Evolutionary conservation across 495 filamentous ascomycete genomes (phyloP).

Genomic region (Penicillium cataractarum): DNA sequence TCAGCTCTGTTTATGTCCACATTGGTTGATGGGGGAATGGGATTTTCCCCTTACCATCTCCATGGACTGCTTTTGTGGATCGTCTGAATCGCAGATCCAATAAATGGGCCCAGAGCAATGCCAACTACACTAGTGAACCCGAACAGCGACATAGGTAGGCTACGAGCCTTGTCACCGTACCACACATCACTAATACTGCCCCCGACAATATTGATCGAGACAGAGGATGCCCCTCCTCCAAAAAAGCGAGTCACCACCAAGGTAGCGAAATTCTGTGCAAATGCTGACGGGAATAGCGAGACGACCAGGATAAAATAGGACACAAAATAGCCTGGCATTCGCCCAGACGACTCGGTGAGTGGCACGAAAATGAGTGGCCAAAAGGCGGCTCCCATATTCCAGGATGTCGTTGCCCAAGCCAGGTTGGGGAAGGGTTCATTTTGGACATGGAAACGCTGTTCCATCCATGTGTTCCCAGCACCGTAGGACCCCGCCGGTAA

Average conservation of each 20-base stretch:
- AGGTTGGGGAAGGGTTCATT: conserved; percentile 49
- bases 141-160: conserved; percentile 50
- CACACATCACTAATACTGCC: conserved; percentile 51
- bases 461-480: conserved; percentile 44
- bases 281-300: conserved; percentile 52
- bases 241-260: conserved; percentile 55
- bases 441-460: conserved; percentile 42
- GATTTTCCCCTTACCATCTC: conserved; percentile 40
- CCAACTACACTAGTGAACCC: conserved; percentile 49
- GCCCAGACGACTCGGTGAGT: conserved; percentile 55
- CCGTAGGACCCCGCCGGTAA: conserved; percentile 48
- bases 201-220: conserved; percentile 51
- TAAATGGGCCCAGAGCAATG: conserved; percentile 53
- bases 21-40: not conserved
- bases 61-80: conserved; percentile 43
- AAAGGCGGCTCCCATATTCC: conserved; percentile 58
- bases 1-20: not conserved
- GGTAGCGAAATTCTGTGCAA: conserved; percentile 56
- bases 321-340: conserved; percentile 53
- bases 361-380: conserved; percentile 56
- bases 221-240: conserved; percentile 51
- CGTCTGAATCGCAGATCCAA: conserved; percentile 44
- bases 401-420: conserved; percentile 52
- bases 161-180: conserved; percentile 42
- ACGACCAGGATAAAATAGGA: conserved; percentile 52